Conservation (phyloP, 495 filamentous ascomycete genomes). For the Penicillium paradoxum region DNA sequence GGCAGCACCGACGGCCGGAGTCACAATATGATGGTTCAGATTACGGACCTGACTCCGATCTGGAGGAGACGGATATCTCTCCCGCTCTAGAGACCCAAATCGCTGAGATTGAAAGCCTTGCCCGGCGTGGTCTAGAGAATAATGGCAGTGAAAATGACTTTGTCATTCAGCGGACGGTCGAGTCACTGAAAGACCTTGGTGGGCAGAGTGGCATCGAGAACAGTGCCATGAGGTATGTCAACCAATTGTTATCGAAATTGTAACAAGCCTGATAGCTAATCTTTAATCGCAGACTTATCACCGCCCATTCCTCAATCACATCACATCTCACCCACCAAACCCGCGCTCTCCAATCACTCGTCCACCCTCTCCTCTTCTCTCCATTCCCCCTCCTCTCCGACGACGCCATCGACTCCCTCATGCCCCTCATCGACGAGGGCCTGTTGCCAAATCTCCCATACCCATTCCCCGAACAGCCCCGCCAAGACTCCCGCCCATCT, state of each 20-base stretch:
- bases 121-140: conserved; percentile 64
- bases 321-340: conserved; percentile 83
- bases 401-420: conserved; percentile 61
- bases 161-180: conserved; percentile 66
- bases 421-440: conserved; percentile 59
- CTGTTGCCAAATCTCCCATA: conserved; percentile 45
- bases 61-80: conserved; percentile 65
- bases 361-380: conserved; percentile 58
- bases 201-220: conserved; percentile 78
- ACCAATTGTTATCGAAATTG: neutral
- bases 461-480: conserved; percentile 47
- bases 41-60: conserved; percentile 65
- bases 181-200: conserved; percentile 69
- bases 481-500: conserved; percentile 42
- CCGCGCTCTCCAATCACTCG: conserved; percentile 72
- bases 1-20: conserved; percentile 41
- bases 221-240: conserved; percentile 65
- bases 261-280: conserved; percentile 16
- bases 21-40: conserved; percentile 56
- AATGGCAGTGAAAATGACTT: conserved; percentile 64
- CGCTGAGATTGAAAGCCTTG: conserved; percentile 71
- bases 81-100: conserved; percentile 68
- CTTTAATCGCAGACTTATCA: conserved; percentile 61
- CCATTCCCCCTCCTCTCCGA: conserved; percentile 53
- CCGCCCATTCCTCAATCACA: conserved; percentile 78